Base-by-base conservation (phyloP, 192 early-diverging fungal genomes). In the Mortierella antarctica region DNA sequence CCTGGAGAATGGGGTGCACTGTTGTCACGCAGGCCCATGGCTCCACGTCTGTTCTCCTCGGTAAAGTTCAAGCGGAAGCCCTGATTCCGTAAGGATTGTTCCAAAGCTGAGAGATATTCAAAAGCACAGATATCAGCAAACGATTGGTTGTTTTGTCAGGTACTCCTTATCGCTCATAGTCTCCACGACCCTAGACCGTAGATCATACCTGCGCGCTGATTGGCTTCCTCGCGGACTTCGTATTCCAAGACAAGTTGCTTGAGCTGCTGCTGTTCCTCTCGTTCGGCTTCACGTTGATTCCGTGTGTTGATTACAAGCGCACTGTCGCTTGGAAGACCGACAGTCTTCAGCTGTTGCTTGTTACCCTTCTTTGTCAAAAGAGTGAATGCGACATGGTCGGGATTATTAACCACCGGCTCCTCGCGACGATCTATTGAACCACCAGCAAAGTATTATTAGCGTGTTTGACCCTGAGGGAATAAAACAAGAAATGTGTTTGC, bases 181-280 rank as follows among this genome's bases (percentile, higher is more conserved):
- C 31, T 31, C 31, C 31, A 3, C 31, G 3, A 31, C 31, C 31
- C 31, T 31, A 31, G 31, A 31, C 31, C 31, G 31, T 31, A 31
- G 14, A n/a, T 18, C 40, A 17, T 63, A 80, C 77, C 84, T 53
- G 73, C 73, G 20, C 84, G 79, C 45, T 85, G 84, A n/a, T 82
- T 85, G 11, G 85, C 81, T 51, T 85, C 86, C 68, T 95, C 95
- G 40, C 92, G 81, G 59, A 94, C 90, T 72, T 98, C 95, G 58
- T 97, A 98, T 73, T 89, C 93, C 31, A 99, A 86, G 11, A 99
- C 98, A 41, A 98, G 82, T 70, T 92, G 85, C 82, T 99, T 99
- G 75, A 99, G 85, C 51, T 95, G 93, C 62, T 89, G 89, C 65
- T 94, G 93, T 80, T 98, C 97, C 62, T 94, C 93, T 57, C 93